phyloP scores from a whole-genome alignment of 2,329 filamentous ascomycete species.

The Penicillium sp. region DNA sequence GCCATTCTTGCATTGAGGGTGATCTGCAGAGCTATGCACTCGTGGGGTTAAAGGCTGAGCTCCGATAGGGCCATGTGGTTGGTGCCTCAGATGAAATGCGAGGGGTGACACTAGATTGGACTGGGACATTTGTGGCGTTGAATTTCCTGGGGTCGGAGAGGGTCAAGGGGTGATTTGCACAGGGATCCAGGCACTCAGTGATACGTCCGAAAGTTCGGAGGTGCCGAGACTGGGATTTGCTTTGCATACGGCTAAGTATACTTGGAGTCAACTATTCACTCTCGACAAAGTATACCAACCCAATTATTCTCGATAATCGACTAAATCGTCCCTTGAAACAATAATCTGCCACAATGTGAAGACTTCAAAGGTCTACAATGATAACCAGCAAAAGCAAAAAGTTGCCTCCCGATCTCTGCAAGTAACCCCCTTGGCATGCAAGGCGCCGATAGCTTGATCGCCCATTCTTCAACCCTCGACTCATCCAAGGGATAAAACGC shows the following conservation, averaged over 20 bases:
- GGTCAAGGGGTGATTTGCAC: slow-evolving; percentile 9
- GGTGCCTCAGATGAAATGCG: slow-evolving; percentile 1
- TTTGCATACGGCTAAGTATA: not conserved
- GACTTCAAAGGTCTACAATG: not conserved
- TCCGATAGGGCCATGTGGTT: slow-evolving; percentile 17
- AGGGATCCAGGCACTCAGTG: slow-evolving; percentile 1
- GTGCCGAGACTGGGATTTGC: not conserved
- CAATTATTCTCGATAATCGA: not conserved
- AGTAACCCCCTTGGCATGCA: slow-evolving; percentile 19
- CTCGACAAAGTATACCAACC: not conserved
- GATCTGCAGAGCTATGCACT: slow-evolving; percentile 7
- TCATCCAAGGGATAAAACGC: slow-evolving; percentile 16
- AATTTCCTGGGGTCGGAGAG: not conserved
- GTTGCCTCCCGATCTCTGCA: slow-evolving; percentile 10
- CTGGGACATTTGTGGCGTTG: not conserved
- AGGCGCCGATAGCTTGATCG: slow-evolving; percentile 17
- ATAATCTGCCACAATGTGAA: not conserved
- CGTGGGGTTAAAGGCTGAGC: slow-evolving; percentile 3
- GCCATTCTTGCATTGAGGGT: slow-evolving; percentile 8
- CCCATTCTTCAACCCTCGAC: slow-evolving; percentile 12
- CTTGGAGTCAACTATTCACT: not conserved
- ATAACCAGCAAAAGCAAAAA: not conserved
- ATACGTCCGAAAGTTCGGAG: not conserved
- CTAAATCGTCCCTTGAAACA: not conserved
- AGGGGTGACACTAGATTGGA: slow-evolving; percentile 1